Evolutionary conservation across 768 basidiomycete genomes (phyloP).

Genomic region (Tulasnella calospora): DNA sequence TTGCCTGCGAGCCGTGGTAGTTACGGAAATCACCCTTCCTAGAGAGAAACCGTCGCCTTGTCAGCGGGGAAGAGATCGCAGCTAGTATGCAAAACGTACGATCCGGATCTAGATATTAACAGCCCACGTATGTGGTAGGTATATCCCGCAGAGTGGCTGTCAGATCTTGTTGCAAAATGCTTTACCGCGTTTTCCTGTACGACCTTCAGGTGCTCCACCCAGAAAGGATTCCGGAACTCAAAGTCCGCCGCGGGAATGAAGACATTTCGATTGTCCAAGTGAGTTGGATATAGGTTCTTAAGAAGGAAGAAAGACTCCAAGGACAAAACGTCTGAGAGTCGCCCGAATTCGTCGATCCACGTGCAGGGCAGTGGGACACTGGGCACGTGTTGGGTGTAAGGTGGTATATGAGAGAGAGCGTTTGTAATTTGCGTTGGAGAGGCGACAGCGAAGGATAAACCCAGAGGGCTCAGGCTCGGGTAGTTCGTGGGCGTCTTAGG

Average conservation of each 20-base stretch:
- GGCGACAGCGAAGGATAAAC: not conserved
- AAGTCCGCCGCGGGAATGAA: not conserved
- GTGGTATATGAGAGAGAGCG: not conserved
- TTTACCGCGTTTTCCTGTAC: not conserved
- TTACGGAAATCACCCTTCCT: not conserved
- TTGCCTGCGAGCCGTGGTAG: not conserved
- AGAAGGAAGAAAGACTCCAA: not conserved
- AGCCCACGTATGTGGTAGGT: not conserved
- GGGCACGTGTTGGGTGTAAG: not conserved
- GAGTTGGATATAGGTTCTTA: not conserved
- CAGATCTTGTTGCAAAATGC: not conserved
- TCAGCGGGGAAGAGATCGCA: too few species aligned
- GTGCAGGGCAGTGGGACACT: not conserved
- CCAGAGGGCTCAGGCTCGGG: not conserved
- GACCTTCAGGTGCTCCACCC: not conserved
- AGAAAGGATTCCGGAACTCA: not conserved
- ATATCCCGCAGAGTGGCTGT: not conserved
- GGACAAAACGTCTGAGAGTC: not conserved
- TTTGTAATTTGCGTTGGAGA: not conserved
- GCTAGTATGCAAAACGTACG: not conserved
- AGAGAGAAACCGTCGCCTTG: not conserved
- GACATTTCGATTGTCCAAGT: not conserved
- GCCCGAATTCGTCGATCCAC: not conserved
- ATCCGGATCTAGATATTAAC: not conserved
- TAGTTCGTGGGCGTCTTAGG: not conserved